Evolutionary conservation across 352 stramenopile genomes (phyloP), one percentile per base, ranked within the genome.

Genomic region (Aphanomyces invadans): DNA sequence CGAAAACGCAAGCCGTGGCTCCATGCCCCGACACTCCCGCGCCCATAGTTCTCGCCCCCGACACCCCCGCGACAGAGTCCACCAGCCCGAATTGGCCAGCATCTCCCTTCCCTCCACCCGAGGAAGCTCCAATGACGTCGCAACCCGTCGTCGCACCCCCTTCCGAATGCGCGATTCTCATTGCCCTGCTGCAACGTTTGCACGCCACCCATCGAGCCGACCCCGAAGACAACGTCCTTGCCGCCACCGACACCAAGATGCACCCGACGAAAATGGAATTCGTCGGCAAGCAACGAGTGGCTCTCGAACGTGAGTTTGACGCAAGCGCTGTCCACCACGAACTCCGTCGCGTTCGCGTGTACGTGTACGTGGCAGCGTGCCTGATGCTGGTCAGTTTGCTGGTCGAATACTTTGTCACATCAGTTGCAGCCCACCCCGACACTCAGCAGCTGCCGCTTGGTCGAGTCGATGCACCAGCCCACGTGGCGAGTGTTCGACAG

Each of bases 181-280:
- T 67, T 17, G 19, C 12, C 0, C 45, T 45, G 31, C 60, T 67
- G 11, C 45, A 48, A 9, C 17, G 60, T 7, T 39, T 49, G 11
- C 60, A 57, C 32, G 10, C 48, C 4, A 45, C 60, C 4, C 31
- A 65, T 2, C 49, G 38, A n/a, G 29, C 32, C 7, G 42, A 59
- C 23, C 31, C 38, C 36, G 55, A 64, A 19, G 28, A 15, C 10
- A 57, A 55, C 19, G 17, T 39, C 15, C 48, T 29, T 7, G 33
- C 26, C 26, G 49, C 48, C 2, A 7, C 48, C 19, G 60, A 67
- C 33, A 76, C 91, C 7, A 80, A 89, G 32, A 81, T 94, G 0
- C 85, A 92, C 26, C 85, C 85, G 1, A 69, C 91, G 11, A 90
- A 83, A 0, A 62, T 92, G 0, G 83, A 88, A 38, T 94, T 94